These are phyloP conservation scores for Paecilomyces fulvus DNA, from an alignment of 2,329 filamentous ascomycete genomes.

Conservation along the genomic window DNA sequence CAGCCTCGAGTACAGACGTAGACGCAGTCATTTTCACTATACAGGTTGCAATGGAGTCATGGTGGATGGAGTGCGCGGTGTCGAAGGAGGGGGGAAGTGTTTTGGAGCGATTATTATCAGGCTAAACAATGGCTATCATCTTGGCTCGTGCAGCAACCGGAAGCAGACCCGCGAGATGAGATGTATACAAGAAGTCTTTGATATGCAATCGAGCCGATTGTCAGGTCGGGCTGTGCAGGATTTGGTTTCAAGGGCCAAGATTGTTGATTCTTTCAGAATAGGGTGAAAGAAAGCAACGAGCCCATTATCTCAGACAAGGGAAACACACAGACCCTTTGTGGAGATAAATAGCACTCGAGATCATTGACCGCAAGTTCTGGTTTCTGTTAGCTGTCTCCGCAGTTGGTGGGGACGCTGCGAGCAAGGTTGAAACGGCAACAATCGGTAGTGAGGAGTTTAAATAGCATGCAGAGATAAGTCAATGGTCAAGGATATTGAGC, in stretches of 20 bases:
- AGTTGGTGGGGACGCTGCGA: not conserved
- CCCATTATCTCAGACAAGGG: not conserved
- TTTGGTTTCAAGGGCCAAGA: not conserved
- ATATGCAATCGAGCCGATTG: not conserved
- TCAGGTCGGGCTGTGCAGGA: not conserved
- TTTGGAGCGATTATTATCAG: not conserved
- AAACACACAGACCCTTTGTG: not conserved
- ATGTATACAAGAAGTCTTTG: not conserved
- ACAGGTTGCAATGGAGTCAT: not conserved
- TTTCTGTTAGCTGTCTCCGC: not conserved
- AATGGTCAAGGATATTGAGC: not conserved
- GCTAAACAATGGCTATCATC: not conserved
- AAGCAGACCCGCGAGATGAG: not conserved
- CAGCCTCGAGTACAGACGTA: not conserved
- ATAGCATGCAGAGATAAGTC: not conserved
- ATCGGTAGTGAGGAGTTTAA: not conserved
- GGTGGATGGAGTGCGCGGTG: not conserved
- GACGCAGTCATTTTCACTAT: not conserved
- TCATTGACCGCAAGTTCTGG: not conserved
- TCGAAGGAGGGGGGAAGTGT: not conserved
- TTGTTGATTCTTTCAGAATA: not conserved
- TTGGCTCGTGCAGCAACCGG: not conserved
- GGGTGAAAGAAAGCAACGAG: not conserved
- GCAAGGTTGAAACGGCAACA: not conserved
- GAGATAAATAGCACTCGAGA: not conserved